Evolutionary conservation across 2,329 filamentous ascomycete species (phyloP).

Genomic region (Colletotrichum orchidophilum): DNA sequence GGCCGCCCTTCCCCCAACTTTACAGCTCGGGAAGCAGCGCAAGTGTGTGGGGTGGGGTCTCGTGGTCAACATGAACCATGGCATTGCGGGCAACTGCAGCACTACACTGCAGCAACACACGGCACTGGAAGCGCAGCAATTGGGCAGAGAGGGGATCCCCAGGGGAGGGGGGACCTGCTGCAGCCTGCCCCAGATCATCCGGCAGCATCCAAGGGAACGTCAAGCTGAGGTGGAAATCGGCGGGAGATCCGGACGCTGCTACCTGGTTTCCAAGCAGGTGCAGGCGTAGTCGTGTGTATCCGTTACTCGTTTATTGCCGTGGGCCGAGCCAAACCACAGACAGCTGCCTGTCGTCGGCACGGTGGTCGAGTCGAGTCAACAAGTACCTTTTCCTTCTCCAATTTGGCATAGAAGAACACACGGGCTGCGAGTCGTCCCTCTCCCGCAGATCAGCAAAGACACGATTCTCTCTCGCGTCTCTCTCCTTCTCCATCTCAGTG

Average conservation of each 20-base stretch:
- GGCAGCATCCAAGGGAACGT: background rate
- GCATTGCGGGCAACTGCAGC: slow-evolving; percentile 11
- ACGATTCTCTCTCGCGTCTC: background rate
- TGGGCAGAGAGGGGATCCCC: background rate
- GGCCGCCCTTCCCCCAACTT: slow-evolving; percentile 3
- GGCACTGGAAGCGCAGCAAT: no score
- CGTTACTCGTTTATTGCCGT: background rate
- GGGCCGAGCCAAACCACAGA: slow-evolving; percentile 2
- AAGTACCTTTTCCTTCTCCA: background rate
- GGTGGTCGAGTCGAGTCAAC: slow-evolving; percentile 1
- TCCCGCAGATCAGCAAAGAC: background rate
- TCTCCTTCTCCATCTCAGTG: background rate
- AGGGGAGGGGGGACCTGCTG: background rate
- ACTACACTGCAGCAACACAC: background rate
- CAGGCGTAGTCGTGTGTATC: background rate
- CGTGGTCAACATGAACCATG: slow-evolving; percentile 16
- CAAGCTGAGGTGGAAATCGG: background rate
- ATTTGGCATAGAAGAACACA: background rate
- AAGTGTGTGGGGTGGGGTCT: slow-evolving; percentile 24
- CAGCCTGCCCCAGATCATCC: slow-evolving; percentile 4
- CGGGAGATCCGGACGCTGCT: background rate
- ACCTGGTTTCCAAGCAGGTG: background rate
- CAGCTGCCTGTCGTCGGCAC: background rate
- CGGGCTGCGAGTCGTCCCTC: slow-evolving; percentile 4
- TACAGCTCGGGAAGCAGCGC: slow-evolving; percentile 12